These are phyloP conservation scores for Colletotrichum theobromicola DNA, from an alignment of 2,329 filamentous ascomycete genomes.

Conservation along the genomic window DNA sequence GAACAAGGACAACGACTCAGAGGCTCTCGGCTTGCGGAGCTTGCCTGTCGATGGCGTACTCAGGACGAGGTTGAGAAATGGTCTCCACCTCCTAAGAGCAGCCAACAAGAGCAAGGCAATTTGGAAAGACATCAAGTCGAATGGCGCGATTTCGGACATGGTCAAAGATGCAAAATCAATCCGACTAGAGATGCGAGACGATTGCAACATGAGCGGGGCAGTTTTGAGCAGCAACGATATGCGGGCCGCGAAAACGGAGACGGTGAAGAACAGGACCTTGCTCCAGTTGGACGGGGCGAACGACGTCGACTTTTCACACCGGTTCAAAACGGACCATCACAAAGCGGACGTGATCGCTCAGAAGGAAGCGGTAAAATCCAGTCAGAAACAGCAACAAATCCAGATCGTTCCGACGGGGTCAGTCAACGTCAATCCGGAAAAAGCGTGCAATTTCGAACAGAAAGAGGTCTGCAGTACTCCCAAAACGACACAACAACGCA, in stretches of 20 bases:
- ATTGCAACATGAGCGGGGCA: background rate
- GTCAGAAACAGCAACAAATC: background rate
- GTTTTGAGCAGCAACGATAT: background rate
- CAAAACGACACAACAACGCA: background rate
- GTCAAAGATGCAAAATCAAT: background rate
- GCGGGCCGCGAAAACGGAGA: background rate
- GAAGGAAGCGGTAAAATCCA: background rate
- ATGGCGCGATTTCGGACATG: background rate
- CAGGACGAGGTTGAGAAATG: background rate
- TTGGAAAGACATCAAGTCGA: background rate
- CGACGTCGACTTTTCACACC: background rate
- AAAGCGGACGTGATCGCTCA: background rate
- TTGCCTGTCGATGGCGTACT: background rate
- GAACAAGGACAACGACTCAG: background rate
- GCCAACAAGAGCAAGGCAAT: background rate
- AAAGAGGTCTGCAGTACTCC: background rate
- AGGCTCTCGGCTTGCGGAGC: background rate
- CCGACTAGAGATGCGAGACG: background rate
- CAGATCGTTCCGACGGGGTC: background rate
- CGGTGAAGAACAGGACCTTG: background rate
- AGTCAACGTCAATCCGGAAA: background rate
- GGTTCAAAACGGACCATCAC: background rate
- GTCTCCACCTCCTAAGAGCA: background rate
- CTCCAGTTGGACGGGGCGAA: background rate
- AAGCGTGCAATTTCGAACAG: background rate